Evolutionary conservation across 257 asterid species (phyloP), one percentile per base, ranked within the genome.

Genomic region (Oldenlandia corymbosa): DNA sequence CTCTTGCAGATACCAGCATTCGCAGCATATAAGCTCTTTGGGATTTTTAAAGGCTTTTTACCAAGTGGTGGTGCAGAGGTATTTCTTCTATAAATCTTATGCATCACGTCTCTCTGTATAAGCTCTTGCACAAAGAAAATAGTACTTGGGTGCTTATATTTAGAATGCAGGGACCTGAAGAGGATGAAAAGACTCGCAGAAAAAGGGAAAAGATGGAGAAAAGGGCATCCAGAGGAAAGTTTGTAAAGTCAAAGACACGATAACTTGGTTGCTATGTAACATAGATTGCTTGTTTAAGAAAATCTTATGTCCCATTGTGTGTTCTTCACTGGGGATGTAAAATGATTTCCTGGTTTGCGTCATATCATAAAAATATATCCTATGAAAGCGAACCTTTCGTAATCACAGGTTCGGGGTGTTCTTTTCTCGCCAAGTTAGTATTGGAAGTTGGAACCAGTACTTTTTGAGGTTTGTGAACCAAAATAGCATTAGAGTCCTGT

Each of bases 201-300:
- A 89, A 89, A 84, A 87, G 97, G 75, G 97, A 92, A 30, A 92
- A 92, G 74, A 70, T 92, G 93, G 99, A 92, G 76, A 92, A 83
- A 79, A 89, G 63, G 81, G 99, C 96, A 60, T 87, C 96, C 45
- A 85, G 95, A 73, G 70, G 81, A 76, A 92, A 89, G 78, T 79
- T 89, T 66, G 73, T 89, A 66, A 87, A 75, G 80, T 70, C 93
- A 14, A 82, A 85, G 76, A 74, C 78, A 58, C 83, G 95, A 60
- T 88, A 68, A 21, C 61, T n/a, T n/a, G n/a, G n/a, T n/a, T 62
- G 20, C 50, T 21, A 30, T 45, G 56, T 11, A 5, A 54, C 28
- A 26, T 18, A 8, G 60, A 55, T 41, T 13, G 7, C 23, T 54
- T 26, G 37, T 28, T 10, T 5, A 20, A 24, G 32, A 53, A 28